phyloP scores from a whole-genome alignment of 345 rosid genomes.

The Eucalyptus microcorys region DNA sequence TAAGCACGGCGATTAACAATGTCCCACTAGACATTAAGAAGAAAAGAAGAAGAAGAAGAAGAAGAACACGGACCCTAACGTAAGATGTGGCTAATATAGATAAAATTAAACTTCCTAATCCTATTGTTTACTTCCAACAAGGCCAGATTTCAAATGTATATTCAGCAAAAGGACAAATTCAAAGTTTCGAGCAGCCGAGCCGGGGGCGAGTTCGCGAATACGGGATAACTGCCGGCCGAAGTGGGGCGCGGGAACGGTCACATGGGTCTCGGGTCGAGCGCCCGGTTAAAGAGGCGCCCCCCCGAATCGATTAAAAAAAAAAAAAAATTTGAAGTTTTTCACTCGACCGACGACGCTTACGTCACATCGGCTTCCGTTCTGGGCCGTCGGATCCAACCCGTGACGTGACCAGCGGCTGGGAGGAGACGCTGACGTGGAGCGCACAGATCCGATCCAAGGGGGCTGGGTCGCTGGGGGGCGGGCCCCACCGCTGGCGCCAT shows the following conservation, averaged over 20 bases:
- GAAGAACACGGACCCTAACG: neutral
- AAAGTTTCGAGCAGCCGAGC: neutral
- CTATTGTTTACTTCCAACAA: neutral
- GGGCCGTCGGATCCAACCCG: neutral
- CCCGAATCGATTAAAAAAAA: neutral
- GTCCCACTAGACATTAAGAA: neutral
- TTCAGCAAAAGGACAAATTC: neutral
- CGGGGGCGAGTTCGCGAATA: neutral
- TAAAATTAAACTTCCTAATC: neutral
- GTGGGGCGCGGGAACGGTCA: neutral
- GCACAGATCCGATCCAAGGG: neutral
- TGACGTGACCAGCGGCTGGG: neutral
- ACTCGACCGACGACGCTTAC: neutral
- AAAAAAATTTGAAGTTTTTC: no score
- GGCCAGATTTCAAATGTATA: neutral
- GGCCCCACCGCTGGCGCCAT: neutral
- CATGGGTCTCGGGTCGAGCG: neutral
- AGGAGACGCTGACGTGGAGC: neutral
- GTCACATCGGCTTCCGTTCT: neutral
- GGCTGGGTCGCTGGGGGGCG: neutral
- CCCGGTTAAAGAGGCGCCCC: neutral
- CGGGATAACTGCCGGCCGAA: neutral
- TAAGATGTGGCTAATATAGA: neutral
- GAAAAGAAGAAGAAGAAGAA: no score
- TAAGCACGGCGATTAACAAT: rapidly evolving